These are phyloP conservation scores for Gamarada debralockiae DNA, from an alignment of 495 filamentous ascomycete species.

Conservation along the genomic window DNA sequence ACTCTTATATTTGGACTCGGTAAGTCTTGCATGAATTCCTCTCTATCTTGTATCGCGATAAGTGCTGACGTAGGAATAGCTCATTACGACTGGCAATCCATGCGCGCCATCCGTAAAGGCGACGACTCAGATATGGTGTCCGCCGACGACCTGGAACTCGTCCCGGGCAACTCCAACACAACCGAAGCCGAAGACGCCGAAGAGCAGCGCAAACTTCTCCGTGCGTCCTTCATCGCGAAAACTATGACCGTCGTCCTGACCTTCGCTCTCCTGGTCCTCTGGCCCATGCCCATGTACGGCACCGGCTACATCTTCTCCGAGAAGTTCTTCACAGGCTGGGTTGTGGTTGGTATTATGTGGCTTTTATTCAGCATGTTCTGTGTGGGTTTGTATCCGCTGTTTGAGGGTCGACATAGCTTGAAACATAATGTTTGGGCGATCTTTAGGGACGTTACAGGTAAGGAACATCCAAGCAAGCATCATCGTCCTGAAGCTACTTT, in stretches of 20 bases:
- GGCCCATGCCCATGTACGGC: slow-evolving; percentile 96
- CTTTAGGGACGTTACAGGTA: slow-evolving; percentile 53
- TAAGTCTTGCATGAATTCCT: neutral
- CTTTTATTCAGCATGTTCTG: slow-evolving; percentile 54
- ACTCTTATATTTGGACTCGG: slow-evolving; percentile 45
- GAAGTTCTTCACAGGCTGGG: slow-evolving; percentile 80
- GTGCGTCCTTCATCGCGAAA: slow-evolving; percentile 75
- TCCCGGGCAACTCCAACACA: slow-evolving; percentile 11
- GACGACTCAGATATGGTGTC: slow-evolving; percentile 63
- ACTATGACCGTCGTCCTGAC: slow-evolving; percentile 71
- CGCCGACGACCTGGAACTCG: slow-evolving; percentile 17
- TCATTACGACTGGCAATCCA: slow-evolving; percentile 84
- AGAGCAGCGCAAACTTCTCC: slow-evolving; percentile 50
- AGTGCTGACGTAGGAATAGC: slow-evolving; percentile 32
- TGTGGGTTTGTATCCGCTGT: slow-evolving; percentile 23
- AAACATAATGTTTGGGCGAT: slow-evolving; percentile 61
- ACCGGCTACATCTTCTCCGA: slow-evolving; percentile 71
- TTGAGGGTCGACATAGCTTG: slow-evolving; percentile 47
- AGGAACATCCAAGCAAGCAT: slow-evolving; percentile 15
- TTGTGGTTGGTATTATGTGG: slow-evolving; percentile 72
- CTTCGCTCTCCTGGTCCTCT: slow-evolving; percentile 73
- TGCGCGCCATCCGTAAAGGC: slow-evolving; percentile 76
- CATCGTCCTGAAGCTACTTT: slow-evolving; percentile 18
- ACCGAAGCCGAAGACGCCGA: slow-evolving; percentile 11
- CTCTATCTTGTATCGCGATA: neutral